Base-by-base conservation (phyloP, 169 alveolate genomes). In the Fabrea salina region DNA sequence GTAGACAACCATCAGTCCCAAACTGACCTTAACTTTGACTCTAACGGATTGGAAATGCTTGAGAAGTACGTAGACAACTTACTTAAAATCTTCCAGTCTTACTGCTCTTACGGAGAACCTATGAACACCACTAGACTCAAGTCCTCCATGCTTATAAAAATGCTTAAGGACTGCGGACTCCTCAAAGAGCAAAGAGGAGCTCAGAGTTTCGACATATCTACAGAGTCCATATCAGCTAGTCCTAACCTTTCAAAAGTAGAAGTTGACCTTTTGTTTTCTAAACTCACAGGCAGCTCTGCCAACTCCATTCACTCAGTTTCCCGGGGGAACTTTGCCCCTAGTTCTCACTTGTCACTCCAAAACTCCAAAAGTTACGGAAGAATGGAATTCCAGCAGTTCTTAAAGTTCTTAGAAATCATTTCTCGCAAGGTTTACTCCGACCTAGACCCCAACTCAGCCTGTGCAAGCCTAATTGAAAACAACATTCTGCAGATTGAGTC, bases 91-190 rank as follows among this genome's bases (percentile, higher is more conserved):
- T 86, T 86, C 75, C 61, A 86, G 57, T 58, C 75, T 32, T 86
- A 82, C 53, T 86, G 92, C 40, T 47, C 78, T 2, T 82, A 35
- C 74, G 92, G 92, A 39, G 92, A 86, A 41, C 89, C 89, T 1
- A 51, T 84, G 35, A 86, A 86, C 50, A 86, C 71, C 16, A 43
- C 58, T 4, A 78, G 66, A 35, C 74, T 86, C 39, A 82, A 83
- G 35, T 33, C 79, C 13, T 40, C 87, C 19, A 86, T 71, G 44
- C 76, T 82, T 40, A 43, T 80, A 3, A 86, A 86, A 50, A n/a
- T 86, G 30, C 51, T 86, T 19, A 77, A 80, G 39, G 92, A 86
- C 59, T 37, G 75, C 19, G 82, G 82, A 25, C 13, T 82, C 13
- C 33, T 68, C 7, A 19, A 30, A 47, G 58, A 4, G 16, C 5